A percentile compares a stretch with the other conserved stretches of the same genome.
phyloP scores from a whole-genome alignment of 2,329 filamentous ascomycete species.

The Verticillium dahliae region DNA sequence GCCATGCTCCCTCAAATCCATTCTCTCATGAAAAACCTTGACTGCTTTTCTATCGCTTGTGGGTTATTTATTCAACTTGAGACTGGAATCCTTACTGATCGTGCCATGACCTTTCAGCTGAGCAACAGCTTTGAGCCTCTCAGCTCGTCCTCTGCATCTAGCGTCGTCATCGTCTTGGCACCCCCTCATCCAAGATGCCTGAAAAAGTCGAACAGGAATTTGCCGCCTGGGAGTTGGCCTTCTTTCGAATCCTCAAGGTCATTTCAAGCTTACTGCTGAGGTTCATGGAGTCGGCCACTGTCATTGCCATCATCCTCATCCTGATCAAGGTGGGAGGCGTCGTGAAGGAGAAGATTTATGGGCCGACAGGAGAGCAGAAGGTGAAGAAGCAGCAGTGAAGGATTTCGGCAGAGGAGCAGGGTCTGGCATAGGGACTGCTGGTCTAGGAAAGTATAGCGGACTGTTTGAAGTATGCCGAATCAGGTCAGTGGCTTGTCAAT shows the following conservation, averaged over 20 bases:
- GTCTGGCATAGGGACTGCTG: too few relatives aligned
- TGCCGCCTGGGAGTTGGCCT: background rate
- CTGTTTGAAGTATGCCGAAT: too few relatives aligned
- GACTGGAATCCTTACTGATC: background rate
- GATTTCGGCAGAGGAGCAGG: too few relatives aligned
- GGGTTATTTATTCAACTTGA: too few relatives aligned
- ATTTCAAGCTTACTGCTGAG: background rate
- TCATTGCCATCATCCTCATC: background rate
- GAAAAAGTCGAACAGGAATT: background rate
- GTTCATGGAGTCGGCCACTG: background rate
- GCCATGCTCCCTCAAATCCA: background rate
- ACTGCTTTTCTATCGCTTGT: background rate
- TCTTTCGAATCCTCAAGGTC: background rate
- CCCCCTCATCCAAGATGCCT: background rate
- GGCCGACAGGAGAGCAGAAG: background rate
- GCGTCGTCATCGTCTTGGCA: background rate
- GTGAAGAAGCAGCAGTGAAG: background rate
- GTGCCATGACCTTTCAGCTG: background rate
- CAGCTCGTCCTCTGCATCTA: background rate
- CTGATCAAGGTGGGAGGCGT: background rate
- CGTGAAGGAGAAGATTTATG: background rate
- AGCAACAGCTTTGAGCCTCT: background rate
- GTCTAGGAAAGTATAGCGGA: too few relatives aligned
- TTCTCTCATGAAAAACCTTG: background rate
- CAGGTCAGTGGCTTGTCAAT: too few relatives aligned